Evolutionary conservation across 768 basidiomycete species (phyloP), one percentile per base, ranked within the genome.

Genomic region (Dioszegia hungarica): DNA sequence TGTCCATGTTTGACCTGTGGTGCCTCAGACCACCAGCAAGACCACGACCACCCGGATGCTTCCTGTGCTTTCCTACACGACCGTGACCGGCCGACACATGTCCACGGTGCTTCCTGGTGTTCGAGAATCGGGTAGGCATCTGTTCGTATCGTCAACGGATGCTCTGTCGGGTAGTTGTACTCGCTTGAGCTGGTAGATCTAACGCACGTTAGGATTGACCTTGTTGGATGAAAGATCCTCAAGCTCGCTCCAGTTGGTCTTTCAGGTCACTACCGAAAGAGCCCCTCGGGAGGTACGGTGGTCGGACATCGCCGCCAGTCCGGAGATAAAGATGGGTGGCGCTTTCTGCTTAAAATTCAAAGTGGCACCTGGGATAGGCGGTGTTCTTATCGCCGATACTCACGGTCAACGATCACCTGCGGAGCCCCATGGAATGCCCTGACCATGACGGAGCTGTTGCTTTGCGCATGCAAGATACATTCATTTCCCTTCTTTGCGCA

Each of bases 11-110:
- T 75, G 88, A 93, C 60, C 92, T 90, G 86, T 99, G 95, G 83
- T 99, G 95, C 81, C 98, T 94, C 81, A 86, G 83, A 85, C 95
- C 95, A 90, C 95, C 95, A 54, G 78, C 79, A 76, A 98, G 89
- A 95, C 95, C 95, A 80, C 95, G 90, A 89, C 95, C 95, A 82
- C 95, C 95, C 55, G 95, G 95, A 78, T 97, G 94, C 80, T 97
- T 98, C 79, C 95, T 89, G 85, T 99, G 95, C 85, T 98, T 98
- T 70, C 95, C 95, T 76, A 99, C 90, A 88, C 95, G 94, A 79
- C 95, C 95, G 80, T 98, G 88, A 82, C 95, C 95, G 77, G 93
- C 92, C 68, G 94, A 99, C 73, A 99, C 93, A 82, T 98, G 93
- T 73, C 94, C 94, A 76, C 94, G 86, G 81, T 95, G 93, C 82